phyloP scores from a whole-genome alignment of 805 yeast genomes.

The Yamadazyma kitorensis region DNA sequence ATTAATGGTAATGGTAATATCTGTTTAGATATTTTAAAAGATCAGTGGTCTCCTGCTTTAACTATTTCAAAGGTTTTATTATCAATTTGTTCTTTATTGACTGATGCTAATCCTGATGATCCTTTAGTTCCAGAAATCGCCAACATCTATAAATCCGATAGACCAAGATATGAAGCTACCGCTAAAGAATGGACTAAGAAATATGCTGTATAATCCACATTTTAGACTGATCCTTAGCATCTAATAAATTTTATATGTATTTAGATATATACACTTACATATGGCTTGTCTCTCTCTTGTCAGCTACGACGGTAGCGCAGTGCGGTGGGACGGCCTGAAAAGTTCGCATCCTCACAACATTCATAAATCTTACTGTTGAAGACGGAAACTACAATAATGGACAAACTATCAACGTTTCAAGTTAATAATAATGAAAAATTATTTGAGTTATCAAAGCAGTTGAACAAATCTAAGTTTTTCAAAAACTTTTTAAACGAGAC shows the following conservation, averaged over 20 bases:
- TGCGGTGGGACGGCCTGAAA: too few species aligned
- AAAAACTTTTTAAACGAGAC: constrained; percentile 32
- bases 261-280: too few species aligned
- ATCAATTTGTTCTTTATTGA: constrained; percentile 90
- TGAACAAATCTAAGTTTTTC: constrained; percentile 31
- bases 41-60: constrained; percentile 98
- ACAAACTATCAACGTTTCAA: constrained; percentile 37
- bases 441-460: constrained; percentile 33
- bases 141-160: constrained; percentile 90
- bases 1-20: constrained; percentile 94
- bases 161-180: constrained; percentile 90
- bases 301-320: too few species aligned
- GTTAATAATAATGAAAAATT: constrained; percentile 28
- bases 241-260: too few species aligned
- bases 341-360: neutral
- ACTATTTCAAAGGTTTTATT: constrained; percentile 93
- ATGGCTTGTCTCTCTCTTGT: too few species aligned
- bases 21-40: constrained; percentile 94
- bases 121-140: constrained; percentile 99
- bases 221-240: too few species aligned
- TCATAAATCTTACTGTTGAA: too few species aligned
- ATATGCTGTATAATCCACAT: constrained; percentile 78
- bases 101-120: constrained; percentile 98
- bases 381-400: too few species aligned
- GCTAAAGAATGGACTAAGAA: constrained; percentile 99